phyloP scores from a whole-genome alignment of 805 yeast genomes.

The Hanseniaspora meyeri region DNA sequence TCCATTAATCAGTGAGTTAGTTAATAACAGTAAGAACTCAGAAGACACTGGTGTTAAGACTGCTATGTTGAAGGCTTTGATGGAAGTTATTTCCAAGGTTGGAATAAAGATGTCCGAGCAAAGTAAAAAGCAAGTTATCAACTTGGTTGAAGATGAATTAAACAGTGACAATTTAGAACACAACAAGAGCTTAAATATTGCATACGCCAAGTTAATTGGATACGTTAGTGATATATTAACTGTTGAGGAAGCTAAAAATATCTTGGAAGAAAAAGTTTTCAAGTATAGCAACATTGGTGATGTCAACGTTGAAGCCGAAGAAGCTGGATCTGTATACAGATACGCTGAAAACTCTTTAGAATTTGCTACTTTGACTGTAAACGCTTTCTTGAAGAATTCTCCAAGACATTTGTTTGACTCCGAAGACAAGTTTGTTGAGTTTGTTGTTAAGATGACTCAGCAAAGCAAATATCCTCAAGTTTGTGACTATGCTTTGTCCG shows the following conservation, averaged over 20 bases:
- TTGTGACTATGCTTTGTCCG: conserved; percentile 64
- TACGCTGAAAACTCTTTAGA: conserved; percentile 32
- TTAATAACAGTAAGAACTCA: conserved; percentile 57
- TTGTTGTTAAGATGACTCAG: conserved; percentile 36
- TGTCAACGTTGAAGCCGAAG: conserved; percentile 1
- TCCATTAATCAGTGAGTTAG: conserved; percentile 75
- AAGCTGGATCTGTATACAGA: not conserved
- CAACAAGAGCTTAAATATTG: conserved; percentile 48
- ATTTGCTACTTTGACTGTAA: conserved; percentile 60
- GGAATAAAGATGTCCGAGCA: conserved; percentile 66
- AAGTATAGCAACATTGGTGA: conserved; percentile 32
- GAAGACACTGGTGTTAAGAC: conserved; percentile 62
- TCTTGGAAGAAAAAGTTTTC: conserved; percentile 49
- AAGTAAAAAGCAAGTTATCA: conserved; percentile 55
- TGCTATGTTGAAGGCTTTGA: conserved; percentile 72
- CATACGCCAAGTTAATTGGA: conserved; percentile 70
- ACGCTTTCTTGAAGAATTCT: conserved; percentile 68
- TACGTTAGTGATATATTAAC: conserved; percentile 58
- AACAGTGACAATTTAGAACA: conserved; percentile 28
- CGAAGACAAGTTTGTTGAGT: conserved; percentile 37
- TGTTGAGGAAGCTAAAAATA: conserved; percentile 47
- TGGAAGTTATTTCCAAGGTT: conserved; percentile 69
- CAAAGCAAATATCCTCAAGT: conserved; percentile 35
- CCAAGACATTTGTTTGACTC: conserved; percentile 50
- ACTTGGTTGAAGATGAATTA: conserved; percentile 63